Evolutionary conservation across 2,329 filamentous ascomycete genomes (phyloP).

Genomic region (Ustulina deusta): DNA sequence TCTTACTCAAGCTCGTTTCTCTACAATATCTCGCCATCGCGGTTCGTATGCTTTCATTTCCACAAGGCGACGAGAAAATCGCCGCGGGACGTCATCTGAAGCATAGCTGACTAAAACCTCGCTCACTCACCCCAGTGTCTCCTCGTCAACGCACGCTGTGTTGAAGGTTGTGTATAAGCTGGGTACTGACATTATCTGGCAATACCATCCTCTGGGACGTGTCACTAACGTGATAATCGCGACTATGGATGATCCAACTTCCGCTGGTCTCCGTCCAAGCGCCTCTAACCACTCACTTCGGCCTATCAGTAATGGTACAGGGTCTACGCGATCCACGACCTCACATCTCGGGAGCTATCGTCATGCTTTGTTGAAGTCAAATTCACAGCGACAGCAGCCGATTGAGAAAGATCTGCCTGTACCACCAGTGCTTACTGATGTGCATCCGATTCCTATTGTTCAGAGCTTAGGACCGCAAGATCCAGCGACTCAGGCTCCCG

Average conservation of each 20-base stretch:
- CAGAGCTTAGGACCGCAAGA: neutral
- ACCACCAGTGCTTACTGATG: constrained; percentile 46
- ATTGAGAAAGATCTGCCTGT: constrained; percentile 45
- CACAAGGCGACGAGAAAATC: neutral
- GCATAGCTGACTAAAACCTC: neutral
- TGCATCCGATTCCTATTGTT: neutral
- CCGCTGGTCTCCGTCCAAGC: constrained; percentile 35
- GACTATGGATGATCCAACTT: constrained; percentile 39
- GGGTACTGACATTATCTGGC: neutral
- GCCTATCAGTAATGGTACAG: constrained; percentile 40
- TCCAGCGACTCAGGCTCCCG: neutral
- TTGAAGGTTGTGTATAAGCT: neutral
- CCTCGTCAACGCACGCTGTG: neutral
- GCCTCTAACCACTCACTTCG: constrained; percentile 44
- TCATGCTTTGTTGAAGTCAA: constrained; percentile 45
- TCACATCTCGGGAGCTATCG: constrained; percentile 41
- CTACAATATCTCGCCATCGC: neutral
- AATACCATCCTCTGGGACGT: neutral
- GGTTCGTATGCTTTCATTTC: neutral
- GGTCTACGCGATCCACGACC: constrained; percentile 42
- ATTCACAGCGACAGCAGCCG: constrained; percentile 31
- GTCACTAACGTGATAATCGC: neutral
- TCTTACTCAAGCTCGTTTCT: neutral
- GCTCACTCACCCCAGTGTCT: too few species aligned
- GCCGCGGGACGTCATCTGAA: neutral